A percentile compares a stretch with the other conserved stretches of the same genome.
phyloP scores from a whole-genome alignment of 306 rosid species.

The Castanopsis chinensis region DNA sequence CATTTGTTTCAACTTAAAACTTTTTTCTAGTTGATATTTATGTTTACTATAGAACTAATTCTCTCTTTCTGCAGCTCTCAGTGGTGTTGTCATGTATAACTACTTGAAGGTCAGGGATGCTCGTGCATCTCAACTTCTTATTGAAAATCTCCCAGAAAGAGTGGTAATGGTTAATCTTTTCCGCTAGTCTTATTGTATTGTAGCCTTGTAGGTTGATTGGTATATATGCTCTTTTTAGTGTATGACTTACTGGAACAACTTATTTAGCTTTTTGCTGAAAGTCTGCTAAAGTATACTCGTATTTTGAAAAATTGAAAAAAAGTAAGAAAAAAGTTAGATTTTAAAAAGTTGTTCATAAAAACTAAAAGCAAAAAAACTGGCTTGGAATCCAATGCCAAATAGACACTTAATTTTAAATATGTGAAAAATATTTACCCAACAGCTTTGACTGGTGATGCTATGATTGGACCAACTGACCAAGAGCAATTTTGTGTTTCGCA shows the following conservation, averaged over 20 bases:
- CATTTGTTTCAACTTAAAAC: not conserved
- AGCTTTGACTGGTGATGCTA: too few relatives aligned
- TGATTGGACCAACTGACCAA: too few relatives aligned
- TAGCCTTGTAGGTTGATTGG: constrained; percentile 19
- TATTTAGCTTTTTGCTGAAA: too few relatives aligned
- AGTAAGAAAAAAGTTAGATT: too few relatives aligned
- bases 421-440: not conserved
- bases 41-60: not conserved
- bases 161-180: constrained; percentile 14
- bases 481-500: too few relatives aligned
- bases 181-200: constrained; percentile 11
- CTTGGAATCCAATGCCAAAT: too few relatives aligned
- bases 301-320: too few relatives aligned
- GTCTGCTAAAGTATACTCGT: too few relatives aligned
- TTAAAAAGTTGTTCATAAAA: too few relatives aligned
- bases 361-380: too few relatives aligned
- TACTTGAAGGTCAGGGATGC: constrained; percentile 81
- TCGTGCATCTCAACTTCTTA: constrained; percentile 22
- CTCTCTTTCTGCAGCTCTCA: constrained; percentile 59
- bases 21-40: not conserved
- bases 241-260: not conserved
- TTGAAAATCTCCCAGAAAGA: constrained; percentile 14
- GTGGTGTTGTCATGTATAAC: constrained; percentile 94
- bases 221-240: not conserved
- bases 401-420: not conserved